Evolutionary conservation across 345 rosid species (phyloP).

Genomic region (Pistacia atlantica): DNA sequence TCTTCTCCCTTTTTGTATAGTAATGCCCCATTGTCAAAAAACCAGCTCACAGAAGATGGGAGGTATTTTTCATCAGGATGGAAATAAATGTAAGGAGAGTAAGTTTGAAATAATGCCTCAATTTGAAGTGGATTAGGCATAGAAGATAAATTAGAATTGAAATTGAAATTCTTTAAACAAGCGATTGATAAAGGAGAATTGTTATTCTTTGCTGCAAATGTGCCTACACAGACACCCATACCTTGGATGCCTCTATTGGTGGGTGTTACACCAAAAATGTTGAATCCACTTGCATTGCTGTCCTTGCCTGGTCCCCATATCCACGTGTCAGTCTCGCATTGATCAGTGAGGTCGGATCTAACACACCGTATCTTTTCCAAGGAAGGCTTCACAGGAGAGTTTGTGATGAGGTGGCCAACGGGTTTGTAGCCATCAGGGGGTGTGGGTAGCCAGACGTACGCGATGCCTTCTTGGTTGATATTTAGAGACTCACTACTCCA

Average conservation of each 20-base stretch:
- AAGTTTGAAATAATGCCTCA: slow-evolving; percentile 43
- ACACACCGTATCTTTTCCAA: slow-evolving; percentile 66
- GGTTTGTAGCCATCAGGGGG: slow-evolving; percentile 72
- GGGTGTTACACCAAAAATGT: slow-evolving; percentile 48
- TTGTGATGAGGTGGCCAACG: slow-evolving; percentile 65
- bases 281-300: slow-evolving; percentile 32
- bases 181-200: slow-evolving; percentile 29
- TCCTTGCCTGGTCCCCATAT: slow-evolving; percentile 56
- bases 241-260: slow-evolving; percentile 47
- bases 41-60: slow-evolving; percentile 82
- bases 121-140: slow-evolving; percentile 70
- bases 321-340: slow-evolving; percentile 45
- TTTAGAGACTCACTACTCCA: slow-evolving; percentile 67
- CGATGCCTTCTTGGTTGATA: slow-evolving; percentile 63
- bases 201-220: slow-evolving; percentile 50
- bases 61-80: slow-evolving; percentile 78
- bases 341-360: slow-evolving; percentile 65
- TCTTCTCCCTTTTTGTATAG: slow-evolving; percentile 70
- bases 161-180: slow-evolving; percentile 61
- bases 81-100: slow-evolving; percentile 63
- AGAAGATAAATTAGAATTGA: slow-evolving; percentile 34
- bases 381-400: slow-evolving; percentile 63
- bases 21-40: slow-evolving; percentile 67
- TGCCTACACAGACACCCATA: slow-evolving; percentile 59
- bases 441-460: slow-evolving; percentile 74